Evolutionary conservation across 768 basidiomycete species (phyloP).

Genomic region (Amyloporia xantha): DNA sequence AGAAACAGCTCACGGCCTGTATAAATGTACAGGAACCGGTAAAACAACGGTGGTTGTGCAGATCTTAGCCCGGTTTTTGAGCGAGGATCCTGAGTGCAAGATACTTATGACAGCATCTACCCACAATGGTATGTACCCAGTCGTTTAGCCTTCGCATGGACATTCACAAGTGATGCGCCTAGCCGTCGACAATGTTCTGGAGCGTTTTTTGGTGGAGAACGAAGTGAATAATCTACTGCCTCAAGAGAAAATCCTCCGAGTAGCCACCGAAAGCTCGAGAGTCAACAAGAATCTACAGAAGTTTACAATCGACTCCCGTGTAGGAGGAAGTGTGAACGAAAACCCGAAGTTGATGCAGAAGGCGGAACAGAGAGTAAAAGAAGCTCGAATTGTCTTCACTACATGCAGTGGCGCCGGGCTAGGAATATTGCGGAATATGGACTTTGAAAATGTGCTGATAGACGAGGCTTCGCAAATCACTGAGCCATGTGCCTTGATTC

Average conservation of each 20-base stretch:
- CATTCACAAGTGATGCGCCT: background rate
- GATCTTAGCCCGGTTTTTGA: conserved; percentile 42
- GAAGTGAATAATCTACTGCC: conserved; percentile 34
- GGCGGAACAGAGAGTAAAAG: conserved; percentile 51
- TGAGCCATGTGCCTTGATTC: conserved; percentile 58
- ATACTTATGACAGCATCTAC: conserved; percentile 70
- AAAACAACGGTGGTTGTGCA: conserved; percentile 67
- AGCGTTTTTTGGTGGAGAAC: conserved; percentile 52
- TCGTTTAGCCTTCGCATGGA: background rate
- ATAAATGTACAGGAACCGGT: conserved; percentile 45
- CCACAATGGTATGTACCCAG: conserved; percentile 44
- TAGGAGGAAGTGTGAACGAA: conserved; percentile 58
- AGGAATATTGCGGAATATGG: conserved; percentile 44
- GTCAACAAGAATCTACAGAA: conserved; percentile 51
- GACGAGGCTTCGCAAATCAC: conserved; percentile 71
- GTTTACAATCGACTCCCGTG: conserved; percentile 58
- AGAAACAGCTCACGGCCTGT: no score
- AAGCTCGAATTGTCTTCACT: conserved; percentile 53
- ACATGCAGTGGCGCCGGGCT: conserved; percentile 63
- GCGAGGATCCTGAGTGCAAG: conserved; percentile 30
- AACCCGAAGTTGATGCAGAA: conserved; percentile 50
- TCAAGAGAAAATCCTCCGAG: conserved; percentile 56
- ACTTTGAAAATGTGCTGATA: conserved; percentile 58
- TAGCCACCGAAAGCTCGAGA: conserved; percentile 58
- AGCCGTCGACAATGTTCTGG: conserved; percentile 69